Conservation (phyloP, 2,329 filamentous ascomycete species). For the Arachnomyces sp. region DNA sequence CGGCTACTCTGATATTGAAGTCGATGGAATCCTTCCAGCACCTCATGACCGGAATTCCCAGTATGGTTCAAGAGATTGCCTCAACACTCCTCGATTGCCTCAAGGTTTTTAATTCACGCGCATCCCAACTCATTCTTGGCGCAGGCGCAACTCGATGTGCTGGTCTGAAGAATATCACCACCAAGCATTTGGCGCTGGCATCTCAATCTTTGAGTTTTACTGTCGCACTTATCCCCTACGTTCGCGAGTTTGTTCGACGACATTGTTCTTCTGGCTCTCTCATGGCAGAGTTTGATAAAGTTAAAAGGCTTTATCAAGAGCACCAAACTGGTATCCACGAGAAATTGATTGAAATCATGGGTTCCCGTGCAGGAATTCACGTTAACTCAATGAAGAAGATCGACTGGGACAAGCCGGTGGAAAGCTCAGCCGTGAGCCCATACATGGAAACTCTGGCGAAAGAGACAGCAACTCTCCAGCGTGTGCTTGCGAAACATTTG, state of each 20-base stretch:
- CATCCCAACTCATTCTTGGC: slow-evolving; percentile 91
- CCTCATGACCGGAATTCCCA: slow-evolving; percentile 75
- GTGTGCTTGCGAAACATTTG: slow-evolving; percentile 73
- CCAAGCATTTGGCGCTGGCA: slow-evolving; percentile 85
- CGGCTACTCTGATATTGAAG: slow-evolving; percentile 69
- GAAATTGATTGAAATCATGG: slow-evolving; percentile 90
- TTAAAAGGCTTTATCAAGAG: slow-evolving; percentile 73
- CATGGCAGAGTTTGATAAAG: slow-evolving; percentile 81
- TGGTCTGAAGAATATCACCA: slow-evolving; percentile 91
- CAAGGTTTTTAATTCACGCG: slow-evolving; percentile 89
- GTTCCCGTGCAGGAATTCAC: slow-evolving; percentile 62
- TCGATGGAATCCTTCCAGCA: slow-evolving; percentile 77
- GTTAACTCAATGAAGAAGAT: slow-evolving; percentile 66
- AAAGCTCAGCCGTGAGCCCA: slow-evolving; percentile 45
- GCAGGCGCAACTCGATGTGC: slow-evolving; percentile 84
- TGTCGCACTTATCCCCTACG: slow-evolving; percentile 75
- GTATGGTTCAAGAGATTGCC: slow-evolving; percentile 77
- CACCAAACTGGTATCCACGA: slow-evolving; percentile 87
- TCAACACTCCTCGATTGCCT: slow-evolving; percentile 74
- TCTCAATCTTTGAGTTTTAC: slow-evolving; percentile 84
- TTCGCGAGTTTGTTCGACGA: slow-evolving; percentile 82
- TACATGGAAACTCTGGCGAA: slow-evolving; percentile 85
- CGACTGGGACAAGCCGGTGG: slow-evolving; percentile 57
- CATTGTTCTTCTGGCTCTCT: slow-evolving; percentile 51
- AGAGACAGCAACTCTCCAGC: slow-evolving; percentile 76